Evolutionary conservation across 441 rosid genomes (phyloP), one percentile per base, ranked within the genome.

Genomic region (Pelargonium myrrhifolium): DNA sequence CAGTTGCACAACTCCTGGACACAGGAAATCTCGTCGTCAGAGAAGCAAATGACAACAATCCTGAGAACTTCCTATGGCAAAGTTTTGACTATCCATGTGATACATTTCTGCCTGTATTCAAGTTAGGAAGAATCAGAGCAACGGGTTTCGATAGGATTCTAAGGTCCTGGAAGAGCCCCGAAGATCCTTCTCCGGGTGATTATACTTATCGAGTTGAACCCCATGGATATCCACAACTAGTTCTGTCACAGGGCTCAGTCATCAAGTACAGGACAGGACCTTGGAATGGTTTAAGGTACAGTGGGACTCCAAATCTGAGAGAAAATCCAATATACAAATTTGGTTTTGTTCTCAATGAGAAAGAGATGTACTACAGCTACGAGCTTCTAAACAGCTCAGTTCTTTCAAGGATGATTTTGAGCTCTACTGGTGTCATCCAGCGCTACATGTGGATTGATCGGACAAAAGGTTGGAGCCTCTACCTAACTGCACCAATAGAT

Each of bases 271-370:
- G 77, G 43, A 39, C 67, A 17, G 80, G 78, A 4, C 26, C 69
- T 10, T 77, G 72, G 75, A 75, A 71, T 12, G 78, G 78, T 7
- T 12, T 55, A n/a, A 9, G 11, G 12, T 67, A 31, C 6, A 62
- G 62, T 0, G 71, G 69, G 2, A 0, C 18, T 8, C 22, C 65
- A 10, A 45, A 15, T 6, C 26, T 66, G 45, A 17, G 39, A 47
- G 5, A 39, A 2, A 75, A 66, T 17, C 17, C 20, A 6, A 4
- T 72, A 3, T 65, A 56, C 15, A 61, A n/a, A 2, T 68, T 1
- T 45, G 64, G 56, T 9, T 76, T 69, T 11, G 49, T 61, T 22
- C 51, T 31, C 14, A 59, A 72, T 63, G 62, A 64, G 59, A 64
- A 66, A 0, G 77, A 73, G 65, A 67, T 70, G 56, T 51, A 51